Evolutionary conservation across 768 basidiomycete genomes (phyloP), one percentile per base, ranked within the genome.

Genomic region (Psilocybe cubensis): DNA sequence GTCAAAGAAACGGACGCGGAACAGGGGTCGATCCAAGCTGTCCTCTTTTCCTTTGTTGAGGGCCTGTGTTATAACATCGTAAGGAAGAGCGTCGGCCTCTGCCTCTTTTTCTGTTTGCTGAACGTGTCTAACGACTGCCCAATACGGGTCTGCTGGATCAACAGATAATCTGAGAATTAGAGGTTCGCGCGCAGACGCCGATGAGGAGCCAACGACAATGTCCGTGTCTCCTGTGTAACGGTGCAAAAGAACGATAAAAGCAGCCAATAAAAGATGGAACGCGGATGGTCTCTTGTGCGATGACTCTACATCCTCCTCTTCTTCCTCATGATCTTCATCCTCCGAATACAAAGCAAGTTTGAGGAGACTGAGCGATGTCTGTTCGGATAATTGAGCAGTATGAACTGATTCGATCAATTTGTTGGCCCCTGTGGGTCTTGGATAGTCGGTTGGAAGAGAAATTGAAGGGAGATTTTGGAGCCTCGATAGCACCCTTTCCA

Each of bases 1-100:
- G 67, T 98, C 95, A 70, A 97, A 94, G 79, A 98, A 97, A n/a
- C 95, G 87, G 40, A 97, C 94, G 49, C 95, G 85, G 76, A 97
- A 98, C 24, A 98, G 79, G 3, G 90, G 90, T 20, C 79, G 82
- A 35, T 84, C 82, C 11, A 79, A 64, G 10, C 76, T 72, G 29
- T 87, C 88, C 17, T 88, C 84, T 62, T 84, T 88, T 65, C 80
- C 83, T 65, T 83, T 84, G 53, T 79, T 82, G 49, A 97, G 75
- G 8, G 86, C 89, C 44, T 80, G 81, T 17, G 89, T 79, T 55
- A 98, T 82, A 1, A 77, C 72, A 61, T 95, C 91, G 68, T 94
- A 94, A 0, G 96, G 91, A 4, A 96, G 76, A 1, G 82, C 83
- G 68, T 98, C 92, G 3, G 78, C 76, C 61, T 93, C 89, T 1